phyloP scores from a whole-genome alignment of 768 basidiomycete genomes.

The Lactifluus piperatus region DNA sequence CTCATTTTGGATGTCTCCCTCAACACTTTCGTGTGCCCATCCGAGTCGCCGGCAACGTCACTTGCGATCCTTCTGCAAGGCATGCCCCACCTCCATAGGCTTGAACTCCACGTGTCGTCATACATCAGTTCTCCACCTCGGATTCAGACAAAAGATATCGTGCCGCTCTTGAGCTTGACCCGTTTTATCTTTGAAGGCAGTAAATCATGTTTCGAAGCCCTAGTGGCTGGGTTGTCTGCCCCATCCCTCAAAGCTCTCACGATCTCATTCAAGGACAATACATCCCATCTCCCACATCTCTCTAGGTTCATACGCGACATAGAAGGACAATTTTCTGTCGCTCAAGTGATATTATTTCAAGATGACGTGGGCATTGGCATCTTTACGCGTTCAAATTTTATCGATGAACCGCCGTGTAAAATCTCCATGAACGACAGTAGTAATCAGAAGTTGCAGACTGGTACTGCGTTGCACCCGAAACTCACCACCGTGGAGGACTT shows the following conservation, averaged over 20 bases:
- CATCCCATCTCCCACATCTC: background rate
- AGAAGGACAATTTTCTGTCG: background rate
- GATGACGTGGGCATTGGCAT: background rate
- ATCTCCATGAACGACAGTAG: background rate
- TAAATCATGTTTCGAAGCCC: background rate
- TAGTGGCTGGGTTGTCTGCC: background rate
- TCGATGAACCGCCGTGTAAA: background rate
- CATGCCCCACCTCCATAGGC: background rate
- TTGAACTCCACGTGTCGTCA: background rate
- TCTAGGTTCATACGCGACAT: background rate
- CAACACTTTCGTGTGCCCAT: background rate
- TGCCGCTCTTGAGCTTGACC: background rate
- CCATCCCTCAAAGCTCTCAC: background rate
- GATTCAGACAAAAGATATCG: background rate
- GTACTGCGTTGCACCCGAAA: background rate
- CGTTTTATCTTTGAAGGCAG: background rate
- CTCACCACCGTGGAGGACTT: background rate
- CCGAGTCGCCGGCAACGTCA: background rate
- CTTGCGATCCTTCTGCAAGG: background rate
- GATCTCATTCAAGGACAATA: background rate
- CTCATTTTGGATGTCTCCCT: background rate
- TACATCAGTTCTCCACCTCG: background rate
- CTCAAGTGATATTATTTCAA: background rate
- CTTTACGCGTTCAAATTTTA: background rate
- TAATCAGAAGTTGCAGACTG: background rate